phyloP scores from a whole-genome alignment of 2,329 filamentous ascomycete genomes.

The Trichoderma guizhouense region DNA sequence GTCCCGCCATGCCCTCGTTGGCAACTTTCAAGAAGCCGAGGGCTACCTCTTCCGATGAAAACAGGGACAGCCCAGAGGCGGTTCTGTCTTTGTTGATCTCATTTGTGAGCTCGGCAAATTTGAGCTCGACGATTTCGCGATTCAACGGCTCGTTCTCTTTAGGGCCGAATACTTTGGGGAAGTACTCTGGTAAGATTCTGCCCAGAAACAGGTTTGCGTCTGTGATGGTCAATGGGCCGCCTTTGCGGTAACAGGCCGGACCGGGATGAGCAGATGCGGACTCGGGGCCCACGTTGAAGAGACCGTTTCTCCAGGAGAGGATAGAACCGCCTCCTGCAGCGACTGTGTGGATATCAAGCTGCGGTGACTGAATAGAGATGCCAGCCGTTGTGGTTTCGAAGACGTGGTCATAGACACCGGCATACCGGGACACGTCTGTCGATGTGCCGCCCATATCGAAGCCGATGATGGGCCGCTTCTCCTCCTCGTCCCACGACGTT shows the following conservation, averaged over 20 bases:
- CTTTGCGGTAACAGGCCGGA: constrained; percentile 70
- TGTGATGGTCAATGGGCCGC: constrained; percentile 67
- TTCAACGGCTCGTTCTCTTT: constrained; percentile 34
- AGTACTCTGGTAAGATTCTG: constrained; percentile 58
- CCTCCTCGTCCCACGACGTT: constrained; percentile 66
- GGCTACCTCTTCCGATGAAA: constrained; percentile 36
- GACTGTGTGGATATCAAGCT: constrained; percentile 79
- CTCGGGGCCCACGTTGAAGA: constrained; percentile 71
- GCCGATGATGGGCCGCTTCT: constrained; percentile 67
- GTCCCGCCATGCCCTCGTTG: constrained; percentile 35
- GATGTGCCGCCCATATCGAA: constrained; percentile 73
- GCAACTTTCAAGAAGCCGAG: constrained; percentile 38
- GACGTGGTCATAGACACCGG: constrained; percentile 39
- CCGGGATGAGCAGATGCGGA: constrained; percentile 68
- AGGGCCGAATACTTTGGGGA: constrained; percentile 56
- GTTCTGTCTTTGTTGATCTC: constrained; percentile 39
- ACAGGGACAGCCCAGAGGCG: constrained; percentile 24
- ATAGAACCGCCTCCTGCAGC: constrained; percentile 71
- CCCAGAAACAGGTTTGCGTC: constrained; percentile 70
- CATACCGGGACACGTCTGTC: constrained; percentile 71
- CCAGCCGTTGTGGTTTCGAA: constrained; percentile 78
- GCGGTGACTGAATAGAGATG: constrained; percentile 73
- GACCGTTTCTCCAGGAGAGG: constrained; percentile 67
- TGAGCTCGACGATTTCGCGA: constrained; percentile 37
- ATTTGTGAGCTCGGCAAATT: constrained; percentile 41